Evolutionary conservation across 345 rosid species (phyloP).

Genomic region (Clausena lansium): DNA sequence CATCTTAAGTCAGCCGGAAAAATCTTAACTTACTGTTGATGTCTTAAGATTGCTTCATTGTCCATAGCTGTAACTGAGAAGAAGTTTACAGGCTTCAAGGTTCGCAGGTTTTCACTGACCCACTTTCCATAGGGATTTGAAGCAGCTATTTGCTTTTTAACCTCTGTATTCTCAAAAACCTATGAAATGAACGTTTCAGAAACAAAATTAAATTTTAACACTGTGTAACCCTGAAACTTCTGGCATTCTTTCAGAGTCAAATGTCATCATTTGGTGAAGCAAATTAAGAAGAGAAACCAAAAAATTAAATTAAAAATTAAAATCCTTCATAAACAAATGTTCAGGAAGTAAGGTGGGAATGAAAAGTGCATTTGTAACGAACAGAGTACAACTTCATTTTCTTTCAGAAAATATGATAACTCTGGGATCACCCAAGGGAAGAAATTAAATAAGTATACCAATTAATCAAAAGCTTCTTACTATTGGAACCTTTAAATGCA

Average conservation of each 20-base stretch:
- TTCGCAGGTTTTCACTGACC: conserved; percentile 69
- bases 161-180: conserved; percentile 97
- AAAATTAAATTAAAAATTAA: not conserved
- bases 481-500: not conserved
- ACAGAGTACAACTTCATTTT: not conserved
- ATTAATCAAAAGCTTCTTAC: not conserved
- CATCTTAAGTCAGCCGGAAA: not conserved
- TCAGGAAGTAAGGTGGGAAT: not conserved
- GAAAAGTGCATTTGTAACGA: not conserved
- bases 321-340: not conserved
- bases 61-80: conserved; percentile 68
- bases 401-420: not conserved
- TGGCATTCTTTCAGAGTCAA: not conserved
- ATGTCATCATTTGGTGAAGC: not conserved
- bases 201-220: conserved; percentile 3
- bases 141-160: conserved; percentile 79
- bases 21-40: conserved; percentile 70
- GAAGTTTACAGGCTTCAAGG: conserved; percentile 68
- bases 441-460: not conserved
- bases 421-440: not conserved
- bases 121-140: conserved; percentile 86
- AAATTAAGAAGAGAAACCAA: not conserved
- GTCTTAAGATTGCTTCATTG: conserved; percentile 71
- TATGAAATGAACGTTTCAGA: conserved; percentile 27
- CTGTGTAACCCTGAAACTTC: conserved; percentile 1